Conservation (phyloP, 306 rosid genomes). For the Carpinus fangiana region DNA sequence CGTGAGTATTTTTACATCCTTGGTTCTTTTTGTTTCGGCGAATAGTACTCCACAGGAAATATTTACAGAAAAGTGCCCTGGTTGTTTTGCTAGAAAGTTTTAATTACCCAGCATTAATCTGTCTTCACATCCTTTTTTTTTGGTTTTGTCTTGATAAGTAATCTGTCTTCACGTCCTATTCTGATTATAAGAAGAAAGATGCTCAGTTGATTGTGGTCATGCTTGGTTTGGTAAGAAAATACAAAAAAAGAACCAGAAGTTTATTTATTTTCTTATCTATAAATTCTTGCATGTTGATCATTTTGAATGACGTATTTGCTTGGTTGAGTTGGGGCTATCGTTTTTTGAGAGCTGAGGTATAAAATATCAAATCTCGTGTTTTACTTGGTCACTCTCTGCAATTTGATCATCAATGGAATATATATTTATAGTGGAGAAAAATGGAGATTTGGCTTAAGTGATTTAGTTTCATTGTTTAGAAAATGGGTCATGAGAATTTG, state of each 20-base stretch:
- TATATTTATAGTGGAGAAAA: background rate
- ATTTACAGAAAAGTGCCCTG: background rate
- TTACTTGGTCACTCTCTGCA: background rate
- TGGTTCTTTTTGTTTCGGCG: background rate
- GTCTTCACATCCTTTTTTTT: background rate
- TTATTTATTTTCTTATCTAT: background rate
- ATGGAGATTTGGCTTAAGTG: background rate
- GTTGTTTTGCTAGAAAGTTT: background rate
- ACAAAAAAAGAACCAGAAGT: background rate
- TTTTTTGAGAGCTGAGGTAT: background rate
- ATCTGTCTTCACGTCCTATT: background rate
- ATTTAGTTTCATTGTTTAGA: background rate
- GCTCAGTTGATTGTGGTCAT: background rate
- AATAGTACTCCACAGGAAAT: background rate
- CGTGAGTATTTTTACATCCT: conserved; percentile 41
- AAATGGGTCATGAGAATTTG: background rate
- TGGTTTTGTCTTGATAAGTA: too few species aligned
- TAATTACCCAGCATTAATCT: background rate
- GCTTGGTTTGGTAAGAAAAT: background rate
- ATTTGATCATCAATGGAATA: background rate
- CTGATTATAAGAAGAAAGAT: conserved; percentile 1
- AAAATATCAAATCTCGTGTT: too few species aligned
- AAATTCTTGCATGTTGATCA: background rate
- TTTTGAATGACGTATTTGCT: background rate
- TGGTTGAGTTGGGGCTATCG: background rate